phyloP scores from a whole-genome alignment of 257 asterid species.

The Capsicum chinense region DNA sequence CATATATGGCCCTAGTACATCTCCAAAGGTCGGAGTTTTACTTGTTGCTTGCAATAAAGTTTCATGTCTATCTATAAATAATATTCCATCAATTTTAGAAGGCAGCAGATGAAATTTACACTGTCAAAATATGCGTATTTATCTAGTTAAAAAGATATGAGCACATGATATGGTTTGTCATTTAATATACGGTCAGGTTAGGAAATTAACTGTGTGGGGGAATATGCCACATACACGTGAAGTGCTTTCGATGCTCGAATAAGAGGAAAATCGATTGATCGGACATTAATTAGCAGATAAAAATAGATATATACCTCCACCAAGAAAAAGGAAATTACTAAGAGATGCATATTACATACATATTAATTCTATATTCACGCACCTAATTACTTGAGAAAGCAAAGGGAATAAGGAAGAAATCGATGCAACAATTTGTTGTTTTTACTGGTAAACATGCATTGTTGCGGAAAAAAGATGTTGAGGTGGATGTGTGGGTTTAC shows the following conservation, averaged over 20 bases:
- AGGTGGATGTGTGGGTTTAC: no score
- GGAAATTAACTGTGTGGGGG: neutral
- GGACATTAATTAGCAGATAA: neutral
- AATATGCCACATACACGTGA: neutral
- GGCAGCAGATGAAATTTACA: neutral
- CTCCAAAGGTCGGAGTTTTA: constrained; percentile 50
- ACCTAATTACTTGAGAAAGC: no score
- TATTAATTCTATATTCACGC: no score
- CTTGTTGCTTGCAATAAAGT: constrained; percentile 10
- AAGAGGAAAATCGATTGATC: neutral
- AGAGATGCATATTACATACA: neutral
- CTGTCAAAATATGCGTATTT: neutral
- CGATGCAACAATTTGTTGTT: no score
- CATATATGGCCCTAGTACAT: constrained; percentile 41
- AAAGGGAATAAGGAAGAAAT: no score
- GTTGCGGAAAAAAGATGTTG: no score
- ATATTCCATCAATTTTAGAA: constrained; percentile 1
- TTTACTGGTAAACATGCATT: no score
- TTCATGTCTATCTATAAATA: neutral
- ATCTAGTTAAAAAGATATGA: neutral
- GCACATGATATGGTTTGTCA: neutral
- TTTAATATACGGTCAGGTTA: neutral
- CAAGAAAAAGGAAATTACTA: neutral
- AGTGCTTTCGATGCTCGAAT: neutral
- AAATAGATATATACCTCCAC: neutral